phyloP scores from a whole-genome alignment of 306 rosid genomes.

The Heteromeles arbutifolia region DNA sequence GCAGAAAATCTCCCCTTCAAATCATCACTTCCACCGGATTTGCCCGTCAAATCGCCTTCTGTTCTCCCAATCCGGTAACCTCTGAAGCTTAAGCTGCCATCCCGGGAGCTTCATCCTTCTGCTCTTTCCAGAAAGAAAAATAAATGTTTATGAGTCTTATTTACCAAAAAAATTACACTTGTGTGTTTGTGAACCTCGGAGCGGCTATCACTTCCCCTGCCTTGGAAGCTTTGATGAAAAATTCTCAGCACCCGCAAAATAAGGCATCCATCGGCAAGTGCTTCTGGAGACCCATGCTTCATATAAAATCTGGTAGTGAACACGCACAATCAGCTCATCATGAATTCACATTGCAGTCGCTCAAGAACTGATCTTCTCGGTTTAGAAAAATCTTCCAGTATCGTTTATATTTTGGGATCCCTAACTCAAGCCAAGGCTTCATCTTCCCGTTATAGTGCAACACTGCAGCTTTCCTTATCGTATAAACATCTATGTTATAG shows the following conservation, averaged over 20 bases:
- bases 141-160: conserved; percentile 40
- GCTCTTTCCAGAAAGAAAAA: conserved; percentile 26
- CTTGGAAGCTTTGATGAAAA: conserved; percentile 25
- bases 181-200: conserved; percentile 39
- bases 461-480: conserved; percentile 45
- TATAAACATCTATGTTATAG: conserved; percentile 41
- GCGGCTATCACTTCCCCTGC: conserved; percentile 31
- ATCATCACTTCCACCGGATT: conserved; percentile 31
- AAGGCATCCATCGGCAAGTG: conserved; percentile 31
- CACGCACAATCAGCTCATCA: conserved; percentile 27
- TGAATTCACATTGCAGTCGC: conserved; percentile 90
- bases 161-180: conserved; percentile 50
- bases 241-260: conserved; percentile 36
- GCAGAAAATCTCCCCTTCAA: conserved; percentile 24
- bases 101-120: conserved; percentile 10
- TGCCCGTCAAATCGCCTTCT: conserved; percentile 14
- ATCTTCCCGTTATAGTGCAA: conserved; percentile 92
- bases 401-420: conserved; percentile 70
- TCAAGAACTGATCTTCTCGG: conserved; percentile 76
- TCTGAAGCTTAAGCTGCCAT: conserved; percentile 29
- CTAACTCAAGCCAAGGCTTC: conserved; percentile 99
- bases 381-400: conserved; percentile 77
- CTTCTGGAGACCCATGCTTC: conserved; percentile 35
- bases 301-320: conserved; percentile 32
- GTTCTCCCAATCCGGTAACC: conserved; percentile 28